Base-by-base conservation (phyloP, 768 basidiomycete genomes). In the Phlebiopsis flavidoalba region DNA sequence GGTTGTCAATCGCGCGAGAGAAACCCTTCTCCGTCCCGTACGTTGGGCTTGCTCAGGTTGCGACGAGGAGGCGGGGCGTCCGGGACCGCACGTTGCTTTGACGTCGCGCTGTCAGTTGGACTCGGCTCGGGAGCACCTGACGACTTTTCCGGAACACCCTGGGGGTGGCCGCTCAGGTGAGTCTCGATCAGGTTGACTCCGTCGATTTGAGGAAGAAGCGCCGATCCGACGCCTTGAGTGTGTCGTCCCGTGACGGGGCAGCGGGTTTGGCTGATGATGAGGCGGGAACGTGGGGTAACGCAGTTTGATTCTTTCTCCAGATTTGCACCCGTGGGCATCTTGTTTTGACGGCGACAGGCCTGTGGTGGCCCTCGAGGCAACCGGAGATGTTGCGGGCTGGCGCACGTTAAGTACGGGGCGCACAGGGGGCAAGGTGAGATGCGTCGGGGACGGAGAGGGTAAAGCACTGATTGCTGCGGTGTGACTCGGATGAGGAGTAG, bases 401-500 rank as follows among this genome's bases (percentile, higher is more conserved):
- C 60, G 37, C 26, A 63, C 59, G 35, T 66, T 63, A 31, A 66
- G 49, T 59, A 66, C 53, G 14, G 63, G 62, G 31, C 65, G 67
- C n/a, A 65, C 71, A 50, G 64, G 57, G 19, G 67, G 72, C 8
- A 68, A 71, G 58, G 50, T 70, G 62, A 56, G 73, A 64, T 60
- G 75, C 63, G 63, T 52, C 65, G 76, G 52, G 66, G 77, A 19
- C 67, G 69, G 54, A 67, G 72, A 58, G 1, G 55, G 49, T 5
- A 15, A n/a, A 67, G 67, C 3, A 65, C 59, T 48, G 69, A 68
- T 24, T 60, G n/a, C n/a, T n/a, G 69, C 15, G 67, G 70, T 37
- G 68, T 63, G 56, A 62, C 67, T 11, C 36, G 62, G 62, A 24
- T 69, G 69, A 57, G 88, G 89, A 0, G 88, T 89, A 1, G 84